Percentiles rank a stretch among this genome's conserved stretches.
These are phyloP conservation scores for Amylostereum chailletii DNA, from an alignment of 1,284 basidiomycete species.

Conservation along the genomic window DNA sequence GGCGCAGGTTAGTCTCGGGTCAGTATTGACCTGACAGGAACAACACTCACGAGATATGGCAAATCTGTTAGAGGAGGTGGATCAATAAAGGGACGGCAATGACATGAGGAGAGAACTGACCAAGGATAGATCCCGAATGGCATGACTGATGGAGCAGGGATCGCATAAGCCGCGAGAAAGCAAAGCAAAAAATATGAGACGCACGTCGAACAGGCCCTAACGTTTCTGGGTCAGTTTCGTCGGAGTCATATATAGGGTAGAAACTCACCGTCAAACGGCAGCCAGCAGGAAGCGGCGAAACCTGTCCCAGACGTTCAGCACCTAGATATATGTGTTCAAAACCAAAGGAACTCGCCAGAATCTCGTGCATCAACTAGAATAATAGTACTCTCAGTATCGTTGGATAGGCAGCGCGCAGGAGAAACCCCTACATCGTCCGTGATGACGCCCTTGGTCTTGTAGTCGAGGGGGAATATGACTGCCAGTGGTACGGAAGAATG, in stretches of 20 bases:
- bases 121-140: conserved; percentile 54
- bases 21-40: not conserved
- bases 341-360: conserved; percentile 36
- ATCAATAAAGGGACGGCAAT: not conserved
- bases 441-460: conserved; percentile 58
- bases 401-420: not conserved
- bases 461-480: conserved; percentile 65
- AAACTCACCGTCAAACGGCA: conserved; percentile 63
- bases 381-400: not conserved
- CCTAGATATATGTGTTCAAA: not conserved
- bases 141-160: conserved; percentile 34
- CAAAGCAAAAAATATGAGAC: conserved; percentile 13
- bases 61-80: conserved; percentile 33
- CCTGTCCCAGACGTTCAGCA: conserved; percentile 25
- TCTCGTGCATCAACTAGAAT: conserved; percentile 45
- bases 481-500: not conserved
- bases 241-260: not conserved
- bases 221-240: conserved; percentile 1
- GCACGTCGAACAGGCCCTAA: conserved; percentile 64
- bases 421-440: conserved; percentile 61
- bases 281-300: conserved; percentile 46
- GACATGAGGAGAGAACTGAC: conserved; percentile 19
- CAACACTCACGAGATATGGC: conserved; percentile 43
- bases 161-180: conserved; percentile 1
- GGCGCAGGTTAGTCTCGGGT: not conserved